Conservation (phyloP, 1,284 basidiomycete species). For the Afroboletus lepidellus region DNA sequence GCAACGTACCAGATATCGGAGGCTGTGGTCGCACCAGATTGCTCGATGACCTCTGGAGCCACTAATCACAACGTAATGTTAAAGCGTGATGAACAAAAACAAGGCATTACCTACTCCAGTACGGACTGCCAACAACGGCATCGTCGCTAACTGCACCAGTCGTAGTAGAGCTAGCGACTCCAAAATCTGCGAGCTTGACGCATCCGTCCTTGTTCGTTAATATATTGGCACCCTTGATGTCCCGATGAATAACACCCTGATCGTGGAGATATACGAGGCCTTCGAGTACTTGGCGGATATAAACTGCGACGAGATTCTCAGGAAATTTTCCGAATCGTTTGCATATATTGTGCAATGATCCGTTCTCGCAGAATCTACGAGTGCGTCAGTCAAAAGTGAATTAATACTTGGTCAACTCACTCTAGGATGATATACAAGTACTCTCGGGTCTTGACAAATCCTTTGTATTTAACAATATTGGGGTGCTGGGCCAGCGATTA, state of each 20-base stretch:
- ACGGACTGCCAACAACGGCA: conserved; percentile 94
- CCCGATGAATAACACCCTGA: conserved; percentile 97
- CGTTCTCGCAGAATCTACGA: conserved; percentile 92
- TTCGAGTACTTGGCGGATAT: conserved; percentile 92
- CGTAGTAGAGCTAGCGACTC: conserved; percentile 77
- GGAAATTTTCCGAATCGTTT: conserved; percentile 99
- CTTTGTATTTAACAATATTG: conserved; percentile 99
- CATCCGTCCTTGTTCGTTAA: conserved; percentile 98
- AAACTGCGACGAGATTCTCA: conserved; percentile 93
- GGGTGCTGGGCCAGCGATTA: conserved; percentile 56
- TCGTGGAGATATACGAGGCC: conserved; percentile 95
- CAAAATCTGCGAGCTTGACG: conserved; percentile 94
- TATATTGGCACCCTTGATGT: conserved; percentile 98
- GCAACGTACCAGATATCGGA: conserved; percentile 87
- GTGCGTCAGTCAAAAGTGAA: conserved; percentile 1
- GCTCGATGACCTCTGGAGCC: conserved; percentile 98
- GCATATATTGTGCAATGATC: conserved; percentile 91
- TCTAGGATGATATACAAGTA: conserved; percentile 96
- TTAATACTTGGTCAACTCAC: conserved; percentile 37
- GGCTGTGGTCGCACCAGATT: conserved; percentile 93
- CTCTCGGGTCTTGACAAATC: conserved; percentile 93
- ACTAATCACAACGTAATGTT: conserved; percentile 45
- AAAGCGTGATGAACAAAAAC: conserved; percentile 18
- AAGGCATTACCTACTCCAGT: conserved; percentile 76
- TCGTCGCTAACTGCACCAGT: conserved; percentile 75